Evolutionary conservation across 2,329 filamentous ascomycete genomes (phyloP).

Genomic region (Sporothrix curviconia): DNA sequence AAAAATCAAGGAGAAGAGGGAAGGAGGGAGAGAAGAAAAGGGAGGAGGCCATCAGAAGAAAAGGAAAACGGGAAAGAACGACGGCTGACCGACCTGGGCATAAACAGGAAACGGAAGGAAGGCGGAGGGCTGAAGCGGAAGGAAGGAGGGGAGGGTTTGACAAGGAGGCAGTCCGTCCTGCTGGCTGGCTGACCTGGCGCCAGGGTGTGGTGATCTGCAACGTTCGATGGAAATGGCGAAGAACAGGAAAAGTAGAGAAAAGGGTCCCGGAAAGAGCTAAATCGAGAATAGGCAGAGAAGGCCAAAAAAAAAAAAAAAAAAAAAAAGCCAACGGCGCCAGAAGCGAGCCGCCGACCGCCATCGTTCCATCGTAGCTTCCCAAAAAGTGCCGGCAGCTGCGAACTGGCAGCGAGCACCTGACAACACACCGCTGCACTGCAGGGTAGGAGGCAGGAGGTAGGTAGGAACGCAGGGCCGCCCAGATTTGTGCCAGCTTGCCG

Average conservation of each 20-base stretch:
- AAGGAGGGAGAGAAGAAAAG: background rate
- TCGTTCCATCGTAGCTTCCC: conserved; percentile 2
- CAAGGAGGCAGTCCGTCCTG: background rate
- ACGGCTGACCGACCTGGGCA: conserved; percentile 3
- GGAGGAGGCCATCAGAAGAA: background rate
- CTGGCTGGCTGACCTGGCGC: conserved; percentile 1
- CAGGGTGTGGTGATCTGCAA: conserved; percentile 13
- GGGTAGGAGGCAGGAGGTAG: no score
- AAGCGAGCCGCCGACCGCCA: conserved; percentile 5
- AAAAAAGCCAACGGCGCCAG: background rate
- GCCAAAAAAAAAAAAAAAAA: background rate
- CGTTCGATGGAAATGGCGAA: background rate
- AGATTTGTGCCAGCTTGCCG: no score
- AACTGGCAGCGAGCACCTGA: background rate
- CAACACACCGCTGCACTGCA: conserved; percentile 6
- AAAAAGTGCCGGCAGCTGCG: conserved; percentile 5
- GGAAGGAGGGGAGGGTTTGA: conserved; percentile 2
- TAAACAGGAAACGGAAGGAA: conserved; percentile 6
- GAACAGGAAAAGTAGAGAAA: background rate
- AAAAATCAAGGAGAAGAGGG: background rate
- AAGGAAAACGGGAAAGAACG: conserved; percentile 3
- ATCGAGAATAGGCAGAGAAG: no score
- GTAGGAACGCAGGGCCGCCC: no score
- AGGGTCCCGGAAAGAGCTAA: background rate
- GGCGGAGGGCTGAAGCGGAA: background rate